Evolutionary conservation across 2,329 filamentous ascomycete species (phyloP).

Genomic region (Talaromyces verruculosus): DNA sequence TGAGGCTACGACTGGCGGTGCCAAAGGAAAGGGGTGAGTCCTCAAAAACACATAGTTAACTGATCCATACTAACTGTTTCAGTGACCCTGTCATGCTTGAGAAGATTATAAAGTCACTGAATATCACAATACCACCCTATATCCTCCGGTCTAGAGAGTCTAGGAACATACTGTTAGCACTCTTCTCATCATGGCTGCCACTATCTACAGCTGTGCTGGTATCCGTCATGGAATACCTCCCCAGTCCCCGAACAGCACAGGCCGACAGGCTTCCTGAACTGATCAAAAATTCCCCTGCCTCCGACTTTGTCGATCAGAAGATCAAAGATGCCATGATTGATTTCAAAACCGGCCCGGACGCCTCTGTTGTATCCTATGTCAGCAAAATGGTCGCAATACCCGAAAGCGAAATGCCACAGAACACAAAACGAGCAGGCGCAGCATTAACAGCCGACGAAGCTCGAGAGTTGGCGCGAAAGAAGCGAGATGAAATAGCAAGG

Average conservation of each 20-base stretch:
- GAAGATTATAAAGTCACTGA: constrained; percentile 91
- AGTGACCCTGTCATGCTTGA: constrained; percentile 78
- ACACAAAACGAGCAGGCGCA: constrained; percentile 68
- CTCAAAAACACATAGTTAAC: not conserved
- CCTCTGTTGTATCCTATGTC: constrained; percentile 88
- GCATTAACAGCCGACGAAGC: constrained; percentile 85
- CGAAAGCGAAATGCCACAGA: constrained; percentile 85
- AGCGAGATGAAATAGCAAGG: constrained; percentile 81
- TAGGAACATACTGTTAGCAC: constrained; percentile 75
- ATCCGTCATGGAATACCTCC: constrained; percentile 88
- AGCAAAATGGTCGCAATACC: constrained; percentile 98
- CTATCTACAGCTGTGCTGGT: constrained; percentile 89
- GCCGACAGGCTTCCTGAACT: constrained; percentile 75
- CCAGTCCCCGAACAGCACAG: constrained; percentile 79
- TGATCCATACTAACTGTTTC: constrained; percentile 35
- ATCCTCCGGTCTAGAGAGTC: constrained; percentile 81
- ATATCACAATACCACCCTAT: constrained; percentile 79
- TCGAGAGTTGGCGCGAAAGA: constrained; percentile 79
- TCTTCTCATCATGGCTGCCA: constrained; percentile 89
- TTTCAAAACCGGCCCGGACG: constrained; percentile 68
- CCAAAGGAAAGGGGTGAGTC: constrained; percentile 74
- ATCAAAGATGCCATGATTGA: constrained; percentile 78
- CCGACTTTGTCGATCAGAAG: constrained; percentile 64
- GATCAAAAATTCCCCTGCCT: constrained; percentile 75
- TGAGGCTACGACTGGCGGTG: constrained; percentile 79